Evolutionary conservation across 2,329 filamentous ascomycete species (phyloP), one percentile per base, ranked within the genome.

Genomic region (Ceratocystis eucalypticola): DNA sequence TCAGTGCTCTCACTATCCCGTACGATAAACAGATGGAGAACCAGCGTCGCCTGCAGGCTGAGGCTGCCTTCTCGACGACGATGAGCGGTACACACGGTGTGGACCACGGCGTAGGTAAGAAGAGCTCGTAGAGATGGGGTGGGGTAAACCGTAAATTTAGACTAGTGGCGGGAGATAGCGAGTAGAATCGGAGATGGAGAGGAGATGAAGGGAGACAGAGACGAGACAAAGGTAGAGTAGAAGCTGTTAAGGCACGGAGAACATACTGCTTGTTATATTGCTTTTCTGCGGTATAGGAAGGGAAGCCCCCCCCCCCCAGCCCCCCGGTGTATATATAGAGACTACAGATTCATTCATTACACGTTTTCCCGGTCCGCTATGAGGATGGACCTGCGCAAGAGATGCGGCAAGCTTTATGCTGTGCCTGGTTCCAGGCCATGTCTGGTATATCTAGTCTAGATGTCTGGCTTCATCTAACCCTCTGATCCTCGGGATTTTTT

Each of bases 1-100:
- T 99, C 79, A 94, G 93, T 73, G 96, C 93, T 72, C 78, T 99
- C 70, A 97, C 92, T 0, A 96, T 99, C 68, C 84, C 84, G 10
- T 74, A 76, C 69, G 80, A 82, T 70, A 86, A 86, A 77, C 82
- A 83, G 74, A 71, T 77, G 61, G 81, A 80, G 71, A 84, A 84
- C 72, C 75, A 77, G 73, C 72, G 66, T 46, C 59, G 67, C 5
- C 45, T 68, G 61, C 59, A 66, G 22, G 67, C 64, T n/a, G 67
- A 68, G 61, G 25, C 67, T 5, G 61, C 37, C 30, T 68, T 68
- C 28, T 68, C 67, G 20, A 68, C 67, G 8, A 68, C 67, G 8
- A 22, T 68, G 67, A 68, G 67, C 41, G 67, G 67, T 25, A 68
- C 67, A 10, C 67, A 68, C 28, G 67, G 67, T 7, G 67, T 68